Evolutionary conservation across 2,329 filamentous ascomycete species (phyloP), one percentile per base, ranked within the genome.

Genomic region (Colletotrichum euphorbiae): DNA sequence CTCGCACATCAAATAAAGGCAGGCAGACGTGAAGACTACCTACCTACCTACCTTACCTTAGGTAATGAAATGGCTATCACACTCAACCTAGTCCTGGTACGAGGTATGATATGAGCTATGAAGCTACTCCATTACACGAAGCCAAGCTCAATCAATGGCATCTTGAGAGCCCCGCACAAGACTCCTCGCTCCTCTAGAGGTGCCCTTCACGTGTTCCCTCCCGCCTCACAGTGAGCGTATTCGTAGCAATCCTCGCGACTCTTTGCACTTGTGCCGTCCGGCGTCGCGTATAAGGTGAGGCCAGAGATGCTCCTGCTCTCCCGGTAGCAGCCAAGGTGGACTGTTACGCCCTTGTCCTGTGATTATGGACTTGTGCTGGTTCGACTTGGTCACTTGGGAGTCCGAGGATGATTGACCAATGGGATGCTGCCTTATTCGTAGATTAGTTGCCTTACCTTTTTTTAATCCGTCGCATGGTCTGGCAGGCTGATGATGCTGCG

Each of bases 331-430:
- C 21, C 19, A 15, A 66, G 56, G 56, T 61, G 46, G 57, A n/a
- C 40, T 36, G 36, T 55, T 8, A 24, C 24, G 24, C 24, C 24
- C 4, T 21, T 21, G 21, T 13, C 19, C 33, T 17, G 36, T 58
- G 52, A 33, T 40, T 58, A 43, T 64, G 52, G 31, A 42, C 46
- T 65, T 52, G 33, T 51, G 56, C 54, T 64, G 56, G 62, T 51
- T 51, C 36, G 56, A 65, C 33, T 40, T 33, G 24, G 38, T 28
- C 46, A 65, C 33, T 40, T 33, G 24, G 38, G 48, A 46, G 40
- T 46, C 54, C 28, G 28, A 48, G 13, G 12, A 46, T 36, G 48
- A 50, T 40, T 33, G 51, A 19, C 28, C 17, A 31, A 45, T 38
- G 21, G 62, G 31, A 28, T 8, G 6, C 38, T 66, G 51, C 17